Base-by-base conservation (phyloP, 2,329 filamentous ascomycete genomes). In the Dothistroma pini region DNA sequence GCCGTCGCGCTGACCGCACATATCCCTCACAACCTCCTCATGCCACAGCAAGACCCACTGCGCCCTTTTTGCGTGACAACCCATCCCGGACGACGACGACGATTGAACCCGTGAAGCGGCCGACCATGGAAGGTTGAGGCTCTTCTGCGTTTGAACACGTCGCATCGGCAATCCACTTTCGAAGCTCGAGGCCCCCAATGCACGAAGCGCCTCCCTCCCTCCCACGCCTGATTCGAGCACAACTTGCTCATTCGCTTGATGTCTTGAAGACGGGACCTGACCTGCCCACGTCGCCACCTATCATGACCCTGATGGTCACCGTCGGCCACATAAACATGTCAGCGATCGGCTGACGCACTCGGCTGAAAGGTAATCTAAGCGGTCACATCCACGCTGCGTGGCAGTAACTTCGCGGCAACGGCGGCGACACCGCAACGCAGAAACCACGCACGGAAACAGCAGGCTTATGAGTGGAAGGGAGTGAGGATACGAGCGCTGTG, bases 161-260 rank as follows among this genome's bases (percentile, higher is more conserved):
- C 31, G 50, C 50, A 53, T 35, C 50, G 29, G 50, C 50, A 53
- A 32, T 53, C 31, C 54, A 19, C 21, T 12, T 35, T 48, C 25
- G 19, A n/a, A 19, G 32, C 14, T 21, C n/a, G 22, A 14, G 34
- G 22, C 19, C 19, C 7, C 22, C 25, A 25, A 7, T 35, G 25
- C 50, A 32, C 25, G 50, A 44, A 49, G n/a, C n/a, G n/a, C n/a
- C n/a, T 34, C 31, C n/a, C 35, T 21, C 29, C 34, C 21, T 29
- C 25, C 35, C 31, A 19, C 29, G 50, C 52, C 50, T 58, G 50
- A 62, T 62, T 56, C 60, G 60, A 48, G 31, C 29, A 53, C 52
- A 57, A 58, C 49, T 57, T 57, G 54, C 55, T 61, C 50, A 51
- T 57, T 44, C 54, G 59, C 48, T 57, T 38, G 54, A 41, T 50